phyloP scores from a whole-genome alignment of 2,329 filamentous ascomycete species.

The Colletotrichum nymphaeae region DNA sequence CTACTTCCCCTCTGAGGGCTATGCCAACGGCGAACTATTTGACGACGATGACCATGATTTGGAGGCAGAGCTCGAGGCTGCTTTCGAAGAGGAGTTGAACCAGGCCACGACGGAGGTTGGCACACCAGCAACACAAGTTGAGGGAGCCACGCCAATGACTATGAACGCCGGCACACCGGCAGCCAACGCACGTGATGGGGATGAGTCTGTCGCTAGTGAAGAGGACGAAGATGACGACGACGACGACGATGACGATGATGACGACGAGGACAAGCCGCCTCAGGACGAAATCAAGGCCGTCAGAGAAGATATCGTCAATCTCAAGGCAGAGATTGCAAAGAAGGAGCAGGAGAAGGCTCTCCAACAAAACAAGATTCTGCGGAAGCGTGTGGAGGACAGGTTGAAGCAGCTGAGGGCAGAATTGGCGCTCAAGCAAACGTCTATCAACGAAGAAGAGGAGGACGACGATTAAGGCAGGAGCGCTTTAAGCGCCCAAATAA shows the following conservation, averaged over 20 bases:
- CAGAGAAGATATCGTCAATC: constrained; percentile 64
- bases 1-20: constrained; percentile 49
- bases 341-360: constrained; percentile 57
- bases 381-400: constrained; percentile 60
- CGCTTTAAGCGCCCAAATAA: neutral
- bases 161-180: constrained; percentile 57
- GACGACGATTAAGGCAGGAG: constrained; percentile 37
- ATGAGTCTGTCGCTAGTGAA: constrained; percentile 57
- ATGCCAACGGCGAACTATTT: constrained; percentile 43
- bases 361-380: constrained; percentile 60
- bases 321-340: constrained; percentile 61
- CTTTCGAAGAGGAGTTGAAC: constrained; percentile 61
- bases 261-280: constrained; percentile 55
- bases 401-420: constrained; percentile 60
- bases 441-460: constrained; percentile 48
- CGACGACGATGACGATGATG: constrained; percentile 66
- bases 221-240: constrained; percentile 64
- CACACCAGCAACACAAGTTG: constrained; percentile 55
- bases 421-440: constrained; percentile 58
- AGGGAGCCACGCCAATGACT: constrained; percentile 57
- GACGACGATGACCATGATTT: constrained; percentile 58
- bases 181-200: constrained; percentile 54
- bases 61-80: constrained; percentile 66
- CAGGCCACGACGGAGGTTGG: constrained; percentile 47
- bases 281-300: constrained; percentile 65